Percentiles rank a stretch among this genome's conserved stretches.
phyloP scores from a whole-genome alignment of 257 asterid species.

The Verbena officinalis region DNA sequence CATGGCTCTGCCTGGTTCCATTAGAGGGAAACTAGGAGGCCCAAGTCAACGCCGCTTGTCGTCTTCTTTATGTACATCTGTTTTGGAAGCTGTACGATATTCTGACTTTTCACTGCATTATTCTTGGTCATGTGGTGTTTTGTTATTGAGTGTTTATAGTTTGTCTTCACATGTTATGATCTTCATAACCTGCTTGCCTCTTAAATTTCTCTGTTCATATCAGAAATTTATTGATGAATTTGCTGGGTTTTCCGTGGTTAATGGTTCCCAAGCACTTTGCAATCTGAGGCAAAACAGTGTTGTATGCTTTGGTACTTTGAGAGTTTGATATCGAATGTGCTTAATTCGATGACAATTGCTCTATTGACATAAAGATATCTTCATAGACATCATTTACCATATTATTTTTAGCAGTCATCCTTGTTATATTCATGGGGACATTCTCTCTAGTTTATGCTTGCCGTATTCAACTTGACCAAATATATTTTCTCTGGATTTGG shows the following conservation, averaged over 20 bases:
- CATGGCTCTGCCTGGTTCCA: constrained; percentile 63
- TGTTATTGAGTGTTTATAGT: constrained; percentile 11
- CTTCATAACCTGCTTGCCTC: constrained; percentile 11
- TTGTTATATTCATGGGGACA: no score
- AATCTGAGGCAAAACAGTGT: background rate
- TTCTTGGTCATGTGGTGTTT: constrained; percentile 11
- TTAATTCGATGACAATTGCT: no score
- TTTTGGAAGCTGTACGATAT: constrained; percentile 78
- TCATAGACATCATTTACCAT: no score
- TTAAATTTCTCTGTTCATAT: background rate
- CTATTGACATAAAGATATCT: no score
- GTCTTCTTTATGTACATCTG: constrained; percentile 61
- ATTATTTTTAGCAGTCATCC: no score
- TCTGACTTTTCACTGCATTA: constrained; percentile 24
- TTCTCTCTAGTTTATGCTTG: no score
- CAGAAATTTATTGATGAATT: constrained; percentile 4
- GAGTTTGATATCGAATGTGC: constrained; percentile 8
- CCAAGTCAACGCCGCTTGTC: constrained; percentile 88
- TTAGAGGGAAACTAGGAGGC: constrained; percentile 89
- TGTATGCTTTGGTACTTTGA: constrained; percentile 18
- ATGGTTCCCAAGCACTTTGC: background rate
- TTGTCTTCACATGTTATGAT: constrained; percentile 18
- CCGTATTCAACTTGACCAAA: no score
- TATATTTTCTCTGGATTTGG: background rate
- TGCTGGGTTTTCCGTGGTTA: constrained; percentile 20